These are phyloP conservation scores for Cymbopogon citratus DNA, from an alignment of 176 grass and related monocot genomes.

Conservation along the genomic window DNA sequence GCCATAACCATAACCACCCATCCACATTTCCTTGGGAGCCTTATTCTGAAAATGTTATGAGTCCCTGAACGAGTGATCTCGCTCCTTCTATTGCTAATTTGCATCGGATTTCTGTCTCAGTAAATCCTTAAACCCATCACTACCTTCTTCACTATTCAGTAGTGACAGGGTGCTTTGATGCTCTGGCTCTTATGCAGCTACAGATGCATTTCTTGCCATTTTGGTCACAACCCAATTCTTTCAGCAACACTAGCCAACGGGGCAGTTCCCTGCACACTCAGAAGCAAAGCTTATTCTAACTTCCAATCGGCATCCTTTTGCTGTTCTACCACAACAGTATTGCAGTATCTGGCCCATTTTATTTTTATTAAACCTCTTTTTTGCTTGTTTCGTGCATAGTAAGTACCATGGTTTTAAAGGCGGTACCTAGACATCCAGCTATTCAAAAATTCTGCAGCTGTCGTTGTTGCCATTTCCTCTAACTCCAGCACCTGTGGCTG, in stretches of 20 bases:
- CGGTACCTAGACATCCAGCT: neutral
- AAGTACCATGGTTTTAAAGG: neutral
- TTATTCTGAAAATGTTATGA: neutral
- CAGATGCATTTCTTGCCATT: conserved; percentile 5
- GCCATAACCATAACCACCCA: neutral
- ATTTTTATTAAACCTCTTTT: neutral
- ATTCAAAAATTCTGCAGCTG: neutral
- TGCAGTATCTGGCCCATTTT: neutral
- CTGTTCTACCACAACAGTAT: neutral
- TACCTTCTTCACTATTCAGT: neutral
- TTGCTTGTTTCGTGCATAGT: conserved; percentile 17
- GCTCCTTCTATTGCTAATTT: neutral
- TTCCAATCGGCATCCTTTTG: neutral
- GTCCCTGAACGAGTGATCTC: neutral
- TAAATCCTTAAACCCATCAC: neutral
- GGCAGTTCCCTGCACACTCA: neutral
- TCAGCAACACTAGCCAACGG: neutral
- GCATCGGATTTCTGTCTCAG: neutral
- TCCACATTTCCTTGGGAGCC: neutral
- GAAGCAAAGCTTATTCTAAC: neutral
- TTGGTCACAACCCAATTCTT: neutral
- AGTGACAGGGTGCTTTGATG: neutral
- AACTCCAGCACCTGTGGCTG: neutral
- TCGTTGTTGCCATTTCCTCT: neutral
- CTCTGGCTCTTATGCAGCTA: neutral